Evolutionary conservation across 768 basidiomycete genomes (phyloP).

Genomic region (Suillus hirtellus): DNA sequence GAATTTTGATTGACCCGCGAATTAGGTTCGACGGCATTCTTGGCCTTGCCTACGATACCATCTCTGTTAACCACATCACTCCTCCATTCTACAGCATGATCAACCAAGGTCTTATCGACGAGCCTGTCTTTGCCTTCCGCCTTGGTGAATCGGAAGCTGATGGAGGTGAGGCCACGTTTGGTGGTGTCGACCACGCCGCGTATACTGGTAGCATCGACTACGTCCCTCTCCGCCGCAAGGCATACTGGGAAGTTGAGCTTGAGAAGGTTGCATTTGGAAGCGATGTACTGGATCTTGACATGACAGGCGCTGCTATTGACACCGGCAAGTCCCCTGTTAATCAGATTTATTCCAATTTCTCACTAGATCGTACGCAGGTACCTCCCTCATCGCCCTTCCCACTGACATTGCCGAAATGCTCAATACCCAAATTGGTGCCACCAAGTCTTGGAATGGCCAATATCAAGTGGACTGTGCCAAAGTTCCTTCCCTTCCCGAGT

Average conservation of each 20-base stretch:
- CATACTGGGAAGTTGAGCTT: constrained; percentile 98
- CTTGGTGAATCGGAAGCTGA: constrained; percentile 84
- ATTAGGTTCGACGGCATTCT: constrained; percentile 91
- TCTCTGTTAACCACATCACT: constrained; percentile 87
- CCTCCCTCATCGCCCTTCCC: constrained; percentile 91
- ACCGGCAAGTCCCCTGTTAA: constrained; percentile 54
- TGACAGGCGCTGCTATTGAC: constrained; percentile 92
- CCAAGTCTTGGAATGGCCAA: constrained; percentile 94
- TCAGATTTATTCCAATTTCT: not conserved
- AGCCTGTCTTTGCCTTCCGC: constrained; percentile 93
- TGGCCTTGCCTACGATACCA: constrained; percentile 93
- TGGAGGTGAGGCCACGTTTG: constrained; percentile 89
- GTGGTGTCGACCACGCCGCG: constrained; percentile 77
- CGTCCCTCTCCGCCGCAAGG: constrained; percentile 90
- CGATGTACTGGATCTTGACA: constrained; percentile 86
- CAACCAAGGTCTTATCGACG: constrained; percentile 74
- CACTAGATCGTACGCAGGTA: constrained; percentile 49
- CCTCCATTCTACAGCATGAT: constrained; percentile 97
- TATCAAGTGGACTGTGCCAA: constrained; percentile 88
- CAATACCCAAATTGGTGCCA: constrained; percentile 92
- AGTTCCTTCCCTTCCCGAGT: constrained; percentile 79
- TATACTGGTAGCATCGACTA: constrained; percentile 83
- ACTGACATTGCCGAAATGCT: constrained; percentile 97
- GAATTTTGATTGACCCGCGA: not conserved
- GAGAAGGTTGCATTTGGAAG: constrained; percentile 82